Conservation (phyloP, 1,284 basidiomycete species). For the Microbotryum violaceum region DNA sequence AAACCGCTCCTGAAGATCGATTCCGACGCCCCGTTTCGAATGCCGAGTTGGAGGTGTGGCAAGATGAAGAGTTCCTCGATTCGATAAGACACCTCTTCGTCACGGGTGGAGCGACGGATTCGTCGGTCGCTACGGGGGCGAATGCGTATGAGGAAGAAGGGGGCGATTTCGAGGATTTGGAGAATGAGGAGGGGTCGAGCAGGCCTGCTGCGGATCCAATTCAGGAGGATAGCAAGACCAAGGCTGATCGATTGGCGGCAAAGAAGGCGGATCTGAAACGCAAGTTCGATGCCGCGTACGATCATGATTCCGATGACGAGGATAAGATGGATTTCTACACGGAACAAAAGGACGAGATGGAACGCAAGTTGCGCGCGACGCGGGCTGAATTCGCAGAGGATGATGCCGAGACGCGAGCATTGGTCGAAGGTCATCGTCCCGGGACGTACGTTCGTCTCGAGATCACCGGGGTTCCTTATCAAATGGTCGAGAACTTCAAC, state of each 20-base stretch:
- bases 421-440: constrained; percentile 83
- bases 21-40: constrained; percentile 50
- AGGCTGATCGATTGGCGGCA: constrained; percentile 57
- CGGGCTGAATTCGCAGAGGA: constrained; percentile 76
- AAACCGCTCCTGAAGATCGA: constrained; percentile 44
- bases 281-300: constrained; percentile 95
- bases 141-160: constrained; percentile 45
- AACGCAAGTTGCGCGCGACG: constrained; percentile 75
- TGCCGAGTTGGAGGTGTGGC: constrained; percentile 63
- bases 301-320: constrained; percentile 63
- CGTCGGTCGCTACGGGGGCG: constrained; percentile 19
- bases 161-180: constrained; percentile 49
- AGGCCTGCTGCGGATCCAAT: constrained; percentile 18
- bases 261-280: constrained; percentile 90
- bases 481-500: constrained; percentile 90
- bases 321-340: constrained; percentile 76
- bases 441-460: constrained; percentile 94
- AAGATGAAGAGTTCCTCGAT: constrained; percentile 72
- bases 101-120: constrained; percentile 54
- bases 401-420: constrained; percentile 66
- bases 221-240: constrained; percentile 35
- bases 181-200: constrained; percentile 39
- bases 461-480: constrained; percentile 72
- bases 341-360: constrained; percentile 84
- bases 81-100: constrained; percentile 85